These are phyloP conservation scores for Trichomonas tenax DNA, from an alignment of 208 protist genomes.

Conservation along the genomic window DNA sequence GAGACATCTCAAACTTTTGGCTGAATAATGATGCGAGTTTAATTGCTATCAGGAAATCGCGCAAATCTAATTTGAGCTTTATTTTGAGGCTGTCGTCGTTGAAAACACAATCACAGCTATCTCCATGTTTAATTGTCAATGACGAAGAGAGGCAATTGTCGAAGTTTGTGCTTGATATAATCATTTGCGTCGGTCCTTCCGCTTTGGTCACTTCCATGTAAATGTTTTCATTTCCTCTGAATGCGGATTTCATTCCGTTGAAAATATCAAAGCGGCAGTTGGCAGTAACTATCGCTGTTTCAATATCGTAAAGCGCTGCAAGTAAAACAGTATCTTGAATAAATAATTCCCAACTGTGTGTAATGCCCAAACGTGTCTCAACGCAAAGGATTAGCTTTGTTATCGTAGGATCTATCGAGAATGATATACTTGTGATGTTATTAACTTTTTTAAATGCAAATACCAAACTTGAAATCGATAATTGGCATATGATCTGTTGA, in stretches of 20 bases:
- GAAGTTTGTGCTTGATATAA: neutral
- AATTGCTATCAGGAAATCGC: neutral
- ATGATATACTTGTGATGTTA: too few species aligned
- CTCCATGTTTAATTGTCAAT: too few species aligned
- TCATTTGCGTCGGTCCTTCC: neutral
- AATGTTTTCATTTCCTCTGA: neutral
- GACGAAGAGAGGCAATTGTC: too few species aligned
- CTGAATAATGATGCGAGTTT: neutral
- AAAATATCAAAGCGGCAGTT: neutral
- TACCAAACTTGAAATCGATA: too few species aligned
- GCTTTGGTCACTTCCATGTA: neutral
- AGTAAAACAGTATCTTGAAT: neutral
- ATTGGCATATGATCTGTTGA: too few species aligned
- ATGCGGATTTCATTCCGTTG: neutral
- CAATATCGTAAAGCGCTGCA: neutral
- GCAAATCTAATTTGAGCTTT: too few species aligned
- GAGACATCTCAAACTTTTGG: neutral
- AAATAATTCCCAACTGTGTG: neutral
- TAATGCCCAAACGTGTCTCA: neutral
- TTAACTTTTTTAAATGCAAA: too few species aligned
- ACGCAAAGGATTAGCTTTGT: too few species aligned
- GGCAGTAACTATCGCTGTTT: neutral
- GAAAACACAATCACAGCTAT: too few species aligned
- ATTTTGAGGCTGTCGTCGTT: too few species aligned
- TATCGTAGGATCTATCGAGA: too few species aligned